These are phyloP conservation scores for Globisporangium okanoganense DNA, from an alignment of 352 stramenopile species.

Conservation along the genomic window DNA sequence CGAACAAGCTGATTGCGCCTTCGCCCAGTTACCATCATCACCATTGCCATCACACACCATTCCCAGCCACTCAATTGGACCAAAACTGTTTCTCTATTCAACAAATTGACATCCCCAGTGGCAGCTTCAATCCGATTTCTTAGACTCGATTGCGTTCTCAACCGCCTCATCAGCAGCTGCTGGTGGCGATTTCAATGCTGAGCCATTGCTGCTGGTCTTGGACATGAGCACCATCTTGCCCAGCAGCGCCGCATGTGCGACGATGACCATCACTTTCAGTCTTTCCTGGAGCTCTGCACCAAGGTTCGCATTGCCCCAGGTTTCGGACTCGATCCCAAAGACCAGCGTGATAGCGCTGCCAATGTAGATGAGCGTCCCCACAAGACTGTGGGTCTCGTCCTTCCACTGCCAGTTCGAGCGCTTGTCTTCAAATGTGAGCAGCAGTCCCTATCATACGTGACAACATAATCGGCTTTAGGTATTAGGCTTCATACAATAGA, in stretches of 20 bases:
- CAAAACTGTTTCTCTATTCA: too few relatives aligned
- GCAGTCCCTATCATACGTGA: conserved; percentile 24
- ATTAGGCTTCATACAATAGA: background rate
- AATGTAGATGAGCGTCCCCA: conserved; percentile 56
- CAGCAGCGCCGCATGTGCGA: conserved; percentile 47
- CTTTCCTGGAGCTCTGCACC: conserved; percentile 36
- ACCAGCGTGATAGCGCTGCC: conserved; percentile 37
- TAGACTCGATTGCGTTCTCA: background rate
- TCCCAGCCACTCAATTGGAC: too few relatives aligned
- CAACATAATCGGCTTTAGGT: background rate
- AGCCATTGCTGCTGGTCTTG: background rate
- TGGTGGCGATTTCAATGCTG: background rate
- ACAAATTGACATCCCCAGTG: background rate
- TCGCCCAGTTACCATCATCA: too few relatives aligned
- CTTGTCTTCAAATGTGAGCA: conserved; percentile 56
- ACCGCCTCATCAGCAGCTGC: background rate
- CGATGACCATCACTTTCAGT: conserved; percentile 34
- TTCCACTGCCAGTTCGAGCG: conserved; percentile 66
- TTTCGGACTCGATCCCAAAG: conserved; percentile 45
- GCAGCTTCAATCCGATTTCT: background rate
- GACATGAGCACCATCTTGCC: conserved; percentile 1
- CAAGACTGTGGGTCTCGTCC: conserved; percentile 64
- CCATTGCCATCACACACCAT: too few relatives aligned
- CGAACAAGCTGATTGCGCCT: too few relatives aligned
- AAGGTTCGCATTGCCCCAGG: conserved; percentile 27